These are phyloP conservation scores for Globisporangium iwayamae DNA, from an alignment of 352 stramenopile genomes.

Conservation along the genomic window DNA sequence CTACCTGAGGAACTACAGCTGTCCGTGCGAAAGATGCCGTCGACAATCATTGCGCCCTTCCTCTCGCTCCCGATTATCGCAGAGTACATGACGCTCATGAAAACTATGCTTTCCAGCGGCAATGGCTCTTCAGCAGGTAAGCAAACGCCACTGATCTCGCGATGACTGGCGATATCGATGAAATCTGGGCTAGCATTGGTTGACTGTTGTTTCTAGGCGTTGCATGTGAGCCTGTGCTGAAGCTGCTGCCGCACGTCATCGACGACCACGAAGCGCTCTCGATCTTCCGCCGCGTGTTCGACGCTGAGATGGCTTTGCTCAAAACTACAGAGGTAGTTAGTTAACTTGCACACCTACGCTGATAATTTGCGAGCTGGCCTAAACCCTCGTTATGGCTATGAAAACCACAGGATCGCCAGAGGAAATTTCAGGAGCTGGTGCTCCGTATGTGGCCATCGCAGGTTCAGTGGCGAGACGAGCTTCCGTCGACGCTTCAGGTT, in stretches of 20 bases:
- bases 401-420: constrained; percentile 39
- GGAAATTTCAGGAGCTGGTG: constrained; percentile 65
- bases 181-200: not conserved
- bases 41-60: constrained; percentile 65
- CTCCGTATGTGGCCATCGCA: constrained; percentile 79
- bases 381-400: no score
- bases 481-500: constrained; percentile 36
- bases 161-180: no score
- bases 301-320: constrained; percentile 36
- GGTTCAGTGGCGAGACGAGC: constrained; percentile 39
- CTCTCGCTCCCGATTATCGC: constrained; percentile 57
- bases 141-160: not conserved
- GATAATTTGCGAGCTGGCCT: not conserved
- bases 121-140: constrained; percentile 39
- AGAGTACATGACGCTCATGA: constrained; percentile 73
- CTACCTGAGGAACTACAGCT: constrained; percentile 48
- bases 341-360: not conserved
- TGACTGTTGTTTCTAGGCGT: constrained; percentile 25
- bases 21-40: constrained; percentile 55
- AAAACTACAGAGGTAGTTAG: constrained; percentile 42
- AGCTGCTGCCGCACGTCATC: constrained; percentile 64
- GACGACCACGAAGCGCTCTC: constrained; percentile 66
- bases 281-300: constrained; percentile 59
- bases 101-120: constrained; percentile 41
- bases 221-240: constrained; percentile 62